Evolutionary conservation across 176 grass and related monocot species (phyloP).

Genomic region (Triticum monococcum): DNA sequence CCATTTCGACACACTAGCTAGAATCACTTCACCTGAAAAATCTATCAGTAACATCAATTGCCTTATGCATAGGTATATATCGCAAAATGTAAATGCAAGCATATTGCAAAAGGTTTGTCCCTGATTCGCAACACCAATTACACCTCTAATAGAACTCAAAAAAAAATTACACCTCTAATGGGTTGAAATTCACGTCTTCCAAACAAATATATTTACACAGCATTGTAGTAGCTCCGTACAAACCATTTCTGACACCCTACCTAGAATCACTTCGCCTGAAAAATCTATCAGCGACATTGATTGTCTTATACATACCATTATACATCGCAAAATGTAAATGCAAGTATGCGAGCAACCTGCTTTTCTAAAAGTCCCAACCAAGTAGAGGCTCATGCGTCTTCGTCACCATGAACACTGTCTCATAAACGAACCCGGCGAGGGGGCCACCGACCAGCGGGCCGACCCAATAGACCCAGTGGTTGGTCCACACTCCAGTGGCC

Average conservation of each 20-base stretch:
- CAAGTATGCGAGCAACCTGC: neutral
- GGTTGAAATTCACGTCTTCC: too few relatives aligned
- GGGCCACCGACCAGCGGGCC: slow-evolving; percentile 70
- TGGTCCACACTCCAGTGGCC: slow-evolving; percentile 65
- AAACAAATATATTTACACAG: too few relatives aligned
- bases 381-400: slow-evolving; percentile 54
- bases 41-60: neutral
- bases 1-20: neutral
- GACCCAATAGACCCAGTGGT: slow-evolving; percentile 96
- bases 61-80: neutral
- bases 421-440: slow-evolving; percentile 68
- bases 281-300: neutral
- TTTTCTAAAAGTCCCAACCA: neutral
- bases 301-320: neutral
- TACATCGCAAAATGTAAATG: neutral
- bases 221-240: too few relatives aligned
- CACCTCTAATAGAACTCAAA: too few relatives aligned
- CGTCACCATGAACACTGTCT: slow-evolving; percentile 57
- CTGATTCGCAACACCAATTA: too few relatives aligned
- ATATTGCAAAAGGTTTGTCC: neutral
- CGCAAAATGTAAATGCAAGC: neutral
- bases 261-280: neutral
- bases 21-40: neutral
- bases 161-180: too few relatives aligned
- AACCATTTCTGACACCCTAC: neutral